phyloP scores from a whole-genome alignment of 805 yeast genomes.

The Saccharomycopsis fermentans region DNA sequence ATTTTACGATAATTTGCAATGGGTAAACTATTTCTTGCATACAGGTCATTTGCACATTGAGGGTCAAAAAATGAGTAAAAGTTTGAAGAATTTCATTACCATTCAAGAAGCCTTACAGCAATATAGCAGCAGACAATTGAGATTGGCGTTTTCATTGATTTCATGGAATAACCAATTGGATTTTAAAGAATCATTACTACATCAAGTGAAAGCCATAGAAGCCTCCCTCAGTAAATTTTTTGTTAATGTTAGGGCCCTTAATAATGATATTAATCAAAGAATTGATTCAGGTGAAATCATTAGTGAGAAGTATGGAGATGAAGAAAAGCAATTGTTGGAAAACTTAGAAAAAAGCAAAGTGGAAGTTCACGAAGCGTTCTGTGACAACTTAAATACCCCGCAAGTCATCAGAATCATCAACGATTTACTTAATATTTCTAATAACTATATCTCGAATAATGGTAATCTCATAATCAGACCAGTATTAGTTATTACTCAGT shows the following conservation, averaged over 20 bases:
- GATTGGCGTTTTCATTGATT: slow-evolving; percentile 82
- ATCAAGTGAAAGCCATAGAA: slow-evolving; percentile 72
- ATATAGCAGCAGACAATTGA: slow-evolving; percentile 70
- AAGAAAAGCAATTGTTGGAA: slow-evolving; percentile 46
- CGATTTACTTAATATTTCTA: slow-evolving; percentile 61
- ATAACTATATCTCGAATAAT: slow-evolving; percentile 58
- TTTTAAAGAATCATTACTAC: slow-evolving; percentile 71
- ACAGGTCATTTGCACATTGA: slow-evolving; percentile 97
- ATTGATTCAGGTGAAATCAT: slow-evolving; percentile 37
- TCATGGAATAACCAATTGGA: slow-evolving; percentile 92
- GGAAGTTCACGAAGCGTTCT: slow-evolving; percentile 65
- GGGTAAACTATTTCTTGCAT: slow-evolving; percentile 96
- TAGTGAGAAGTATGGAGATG: slow-evolving; percentile 47
- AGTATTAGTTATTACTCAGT: slow-evolving; percentile 50
- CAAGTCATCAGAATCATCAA: slow-evolving; percentile 53
- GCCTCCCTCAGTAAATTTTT: slow-evolving; percentile 72
- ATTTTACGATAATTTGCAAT: slow-evolving; percentile 75
- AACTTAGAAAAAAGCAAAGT: slow-evolving; percentile 42
- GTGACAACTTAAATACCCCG: slow-evolving; percentile 83
- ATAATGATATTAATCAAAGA: slow-evolving; percentile 49
- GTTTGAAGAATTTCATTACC: slow-evolving; percentile 89
- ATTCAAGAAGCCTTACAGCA: slow-evolving; percentile 76
- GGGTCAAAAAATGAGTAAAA: slow-evolving; percentile 97
- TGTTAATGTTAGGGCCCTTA: slow-evolving; percentile 75
- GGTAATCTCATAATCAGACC: slow-evolving; percentile 53